Base-by-base conservation (phyloP, 2,329 filamentous ascomycete species). In the Sporothrix brasiliensis region DNA sequence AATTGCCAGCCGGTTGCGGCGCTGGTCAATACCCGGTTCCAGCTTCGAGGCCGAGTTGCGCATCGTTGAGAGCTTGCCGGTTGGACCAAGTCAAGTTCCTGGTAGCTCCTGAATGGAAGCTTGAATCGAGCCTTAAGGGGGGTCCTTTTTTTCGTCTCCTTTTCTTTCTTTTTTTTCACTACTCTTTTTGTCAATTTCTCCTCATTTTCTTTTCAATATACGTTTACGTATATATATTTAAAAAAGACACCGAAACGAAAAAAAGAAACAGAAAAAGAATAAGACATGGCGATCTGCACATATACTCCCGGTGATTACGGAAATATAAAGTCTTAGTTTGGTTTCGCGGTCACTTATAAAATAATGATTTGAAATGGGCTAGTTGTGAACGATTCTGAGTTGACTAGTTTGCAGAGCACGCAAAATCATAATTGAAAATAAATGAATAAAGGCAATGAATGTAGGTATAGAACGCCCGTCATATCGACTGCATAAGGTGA, bases 11-110 rank as follows among this genome's bases (percentile, higher is more conserved):
- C 77, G 73, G 60, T 72, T 80, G 58, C 73, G 73, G 27, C 76
- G 74, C 52, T 80, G 79, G 79, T 78, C 77, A 1, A 73, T 72
- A 10, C 74, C 77, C 1, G 77, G 77, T 21, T 80, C 79, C 21
- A 79, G 75, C 44, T 77, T 80, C 47, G 71, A 74, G 67, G 74
- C 74, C 4, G 69, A 73, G 69, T 53, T 75, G 52, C 53, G 39
- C 10, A 72, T 75, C 13, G 54, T 75, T 5, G 69, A 73, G 53
- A 68, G 54, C 6, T 53, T 74, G 16, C 70, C 73, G 5, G 39
- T 71, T n/a, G 52, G 6, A 11, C 11, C 21, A 21, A 16, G 27
- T n/a, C 9, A 13, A 6, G 10, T 1, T 56, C 11, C 19, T 50
- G 19, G 34, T 56, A 7, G 21, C 27, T 52, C 19, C 49, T 19